These are phyloP conservation scores for Ogataea henricii DNA, from an alignment of 805 yeast species.

Conservation along the genomic window DNA sequence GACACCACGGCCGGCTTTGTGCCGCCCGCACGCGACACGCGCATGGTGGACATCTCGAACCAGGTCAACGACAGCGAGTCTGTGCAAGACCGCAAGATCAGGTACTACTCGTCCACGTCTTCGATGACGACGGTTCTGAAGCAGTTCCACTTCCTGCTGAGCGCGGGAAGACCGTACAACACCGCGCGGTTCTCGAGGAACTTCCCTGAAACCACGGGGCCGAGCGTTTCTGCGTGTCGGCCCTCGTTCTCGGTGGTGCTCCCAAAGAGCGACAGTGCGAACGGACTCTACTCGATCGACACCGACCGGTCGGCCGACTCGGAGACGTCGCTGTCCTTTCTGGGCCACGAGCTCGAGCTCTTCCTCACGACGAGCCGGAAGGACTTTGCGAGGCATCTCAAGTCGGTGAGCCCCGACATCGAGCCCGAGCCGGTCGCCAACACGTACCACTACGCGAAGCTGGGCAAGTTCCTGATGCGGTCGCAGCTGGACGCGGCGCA, in stretches of 20 bases:
- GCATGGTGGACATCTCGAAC: slow-evolving; percentile 50
- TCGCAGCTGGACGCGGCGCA: slow-evolving; percentile 90
- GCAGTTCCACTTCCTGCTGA: slow-evolving; percentile 72
- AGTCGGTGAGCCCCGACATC: slow-evolving; percentile 11
- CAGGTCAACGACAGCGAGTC: slow-evolving; percentile 16
- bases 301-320: slow-evolving; percentile 66
- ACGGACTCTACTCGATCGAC: slow-evolving; percentile 59
- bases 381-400: slow-evolving; percentile 47
- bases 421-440: slow-evolving; percentile 11
- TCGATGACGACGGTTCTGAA: slow-evolving; percentile 78
- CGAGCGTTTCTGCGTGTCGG: slow-evolving; percentile 45
- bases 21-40: slow-evolving; percentile 66
- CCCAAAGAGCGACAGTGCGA: slow-evolving; percentile 32
- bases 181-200: slow-evolving; percentile 45
- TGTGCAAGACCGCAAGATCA: slow-evolving; percentile 21
- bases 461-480: slow-evolving; percentile 73
- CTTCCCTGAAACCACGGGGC: slow-evolving; percentile 39
- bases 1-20: slow-evolving; percentile 55
- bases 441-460: slow-evolving; percentile 69
- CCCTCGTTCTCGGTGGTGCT: slow-evolving; percentile 63
- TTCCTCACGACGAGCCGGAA: slow-evolving; percentile 62
- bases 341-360: slow-evolving; percentile 82
- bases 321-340: slow-evolving; percentile 65
- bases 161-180: slow-evolving; percentile 59
- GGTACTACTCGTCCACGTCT: slow-evolving; percentile 79